Percentiles rank a stretch among this genome's conserved stretches.
phyloP scores from a whole-genome alignment of 805 yeast species.

The Monosporozyma aerobia region DNA sequence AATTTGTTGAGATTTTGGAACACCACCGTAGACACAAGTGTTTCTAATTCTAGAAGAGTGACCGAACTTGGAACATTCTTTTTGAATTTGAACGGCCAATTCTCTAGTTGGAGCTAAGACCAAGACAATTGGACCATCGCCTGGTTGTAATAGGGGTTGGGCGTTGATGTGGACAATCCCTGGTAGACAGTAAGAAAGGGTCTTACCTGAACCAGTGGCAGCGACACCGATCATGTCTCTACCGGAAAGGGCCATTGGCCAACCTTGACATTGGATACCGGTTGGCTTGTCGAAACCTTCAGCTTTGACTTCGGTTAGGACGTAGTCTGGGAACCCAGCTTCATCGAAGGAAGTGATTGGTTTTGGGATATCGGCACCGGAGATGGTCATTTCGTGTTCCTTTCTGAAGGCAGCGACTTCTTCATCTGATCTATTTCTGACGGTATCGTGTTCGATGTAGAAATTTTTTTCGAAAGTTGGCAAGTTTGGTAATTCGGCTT shows the following conservation, averaged over 20 bases:
- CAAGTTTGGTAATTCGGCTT: slow-evolving; percentile 45
- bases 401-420: slow-evolving; percentile 73
- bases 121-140: slow-evolving; percentile 95
- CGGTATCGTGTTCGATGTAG: slow-evolving; percentile 76
- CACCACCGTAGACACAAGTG: slow-evolving; percentile 99
- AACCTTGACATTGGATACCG: slow-evolving; percentile 97
- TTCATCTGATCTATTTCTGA: slow-evolving; percentile 60
- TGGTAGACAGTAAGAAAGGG: slow-evolving; percentile 93
- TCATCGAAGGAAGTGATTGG: slow-evolving; percentile 91
- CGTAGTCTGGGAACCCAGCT: slow-evolving; percentile 96
- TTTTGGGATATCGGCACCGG: slow-evolving; percentile 82
- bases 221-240: slow-evolving; percentile 99
- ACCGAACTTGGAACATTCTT: slow-evolving; percentile 93
- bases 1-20: slow-evolving; percentile 94
- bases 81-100: slow-evolving; percentile 94
- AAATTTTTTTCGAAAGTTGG: slow-evolving; percentile 94
- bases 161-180: slow-evolving; percentile 97
- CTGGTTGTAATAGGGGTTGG: slow-evolving; percentile 84
- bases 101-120: slow-evolving; percentile 98
- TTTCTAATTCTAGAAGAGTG: slow-evolving; percentile 85
- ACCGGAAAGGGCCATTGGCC: slow-evolving; percentile 99
- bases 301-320: slow-evolving; percentile 74
- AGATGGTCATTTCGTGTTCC: slow-evolving; percentile 74
- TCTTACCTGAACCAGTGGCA: slow-evolving; percentile 98
- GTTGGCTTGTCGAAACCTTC: slow-evolving; percentile 94